Base-by-base conservation (phyloP, 768 basidiomycete species). In the Clavaria fumosa region DNA sequence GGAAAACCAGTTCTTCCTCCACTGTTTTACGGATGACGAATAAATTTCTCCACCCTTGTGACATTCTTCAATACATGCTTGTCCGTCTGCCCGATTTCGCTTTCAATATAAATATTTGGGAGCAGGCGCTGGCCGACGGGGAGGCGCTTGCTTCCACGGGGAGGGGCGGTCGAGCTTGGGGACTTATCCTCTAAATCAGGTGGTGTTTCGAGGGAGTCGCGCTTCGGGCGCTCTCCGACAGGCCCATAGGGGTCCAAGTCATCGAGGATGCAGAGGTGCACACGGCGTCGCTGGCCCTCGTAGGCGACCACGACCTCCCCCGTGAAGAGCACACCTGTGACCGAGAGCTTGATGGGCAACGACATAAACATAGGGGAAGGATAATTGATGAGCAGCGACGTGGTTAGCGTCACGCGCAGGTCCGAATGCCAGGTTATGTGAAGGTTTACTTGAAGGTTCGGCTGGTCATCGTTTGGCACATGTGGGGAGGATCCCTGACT, bases 341-440 rank as follows among this genome's bases (percentile, higher is more conserved):
- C 73, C n/a, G 78, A 81, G 38, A 97, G 75, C 50, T 84, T 81
- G 55, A 99, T 84, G 5, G 95, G 95, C 18, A 99, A 69, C 10
- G 85, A 78, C 91, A 99, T 96, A 67, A 99, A 97, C 54, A 81
- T 72, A 0, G 81, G 79, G 0, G 89, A 89, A 4, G 95, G 95
- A 54, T 97, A 96, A 59, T 99, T 95, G 58, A 99, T 90, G 43
- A 90, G 72, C 19, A 97, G 69, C 6, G 88, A 91, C 0, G 95
- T 97, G 21, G 84, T 77, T 39, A 99, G 67, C 5, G 83, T 84
- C 47, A 99, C 66, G 11, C 83, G 78, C 6, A 97, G 65, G 54
- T 95, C 78, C 7, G 91, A 86, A 37, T 78, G 71, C 76, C 93
- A 93, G 22, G 72, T 67, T 31, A 96, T 61, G 48, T 78, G 75